Evolutionary conservation across 805 yeast species (phyloP), one percentile per base, ranked within the genome.

Genomic region (Myxozyma neotropica): DNA sequence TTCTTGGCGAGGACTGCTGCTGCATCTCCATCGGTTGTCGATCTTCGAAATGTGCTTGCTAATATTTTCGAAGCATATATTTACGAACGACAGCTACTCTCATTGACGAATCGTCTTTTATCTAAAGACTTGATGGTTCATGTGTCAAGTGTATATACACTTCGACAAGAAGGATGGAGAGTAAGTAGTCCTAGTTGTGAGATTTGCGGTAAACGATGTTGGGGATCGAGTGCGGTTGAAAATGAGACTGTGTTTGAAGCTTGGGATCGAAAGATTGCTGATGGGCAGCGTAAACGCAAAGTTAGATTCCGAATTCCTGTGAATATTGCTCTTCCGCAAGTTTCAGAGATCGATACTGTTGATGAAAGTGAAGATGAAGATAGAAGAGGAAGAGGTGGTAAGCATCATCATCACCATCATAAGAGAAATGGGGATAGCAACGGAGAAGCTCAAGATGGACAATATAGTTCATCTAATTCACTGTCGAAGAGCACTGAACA

Each of bases 21-120:
- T 12, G 65, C 60, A 17, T 63, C 66, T 39, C 66, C 63, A 40
- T 56, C 63, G 4, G 66, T 57, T 36, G 65, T 50, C 10, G 64
- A 62, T 38, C 50, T 65, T 33, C 57, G 67, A 2, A 61, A 53
- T 31, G 66, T 65, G 15, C 58, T 65, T 15, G 68, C 47, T 27
- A 59, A 60, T 39, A 58, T 65, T 31, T 65, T 65, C 33, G 66
- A 64, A 46, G 66, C 68, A 17, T 65, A 65, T 51, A 47, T 54
- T 15, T 65, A 64, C 57, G 66, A 65, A 51, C 55, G 64, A 27
- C 67, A 64, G 40, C 47, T 65, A 17, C 53, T 65, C 13, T 21
- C 64, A n/a, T 33, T 65, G 49, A 59, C 65, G 33, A 58, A 65
- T 31, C 50, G 59, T 24, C 23, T 65, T 44, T 40, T 63, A 48